Evolutionary conservation across 441 rosid species (phyloP), one percentile per base, ranked within the genome.

Genomic region (Omphalea diandra): DNA sequence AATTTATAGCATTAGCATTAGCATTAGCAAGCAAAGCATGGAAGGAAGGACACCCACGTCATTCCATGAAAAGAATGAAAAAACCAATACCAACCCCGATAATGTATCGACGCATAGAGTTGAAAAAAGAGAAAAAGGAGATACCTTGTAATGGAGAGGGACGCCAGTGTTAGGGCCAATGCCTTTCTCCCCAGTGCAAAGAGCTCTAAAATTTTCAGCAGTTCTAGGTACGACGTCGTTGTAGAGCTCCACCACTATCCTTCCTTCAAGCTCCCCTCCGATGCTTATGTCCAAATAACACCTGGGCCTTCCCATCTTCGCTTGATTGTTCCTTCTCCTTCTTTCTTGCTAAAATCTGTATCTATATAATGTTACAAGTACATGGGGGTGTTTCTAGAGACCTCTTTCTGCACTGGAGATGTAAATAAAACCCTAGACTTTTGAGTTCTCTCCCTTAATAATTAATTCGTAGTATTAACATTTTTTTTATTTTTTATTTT

Each of bases 171-270:
- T 74, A n/a, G 95, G 88, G 5, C 91, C 99, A 75, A 88, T 69
- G 84, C 97, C 98, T 76, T 86, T 95, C 75, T 93, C 92, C 0
- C 98, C 97, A 33, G 95, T 89, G 68, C 99, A 95, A 41, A 95
- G 93, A 44, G 96, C 89, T 65, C 99, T 82, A 79, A 93, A 95
- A 80, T 95, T 95, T 73, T 88, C 92, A 1, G 95, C 95, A 24
- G 99, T 95, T 73, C 75, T 90, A 29, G 98, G 99, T 22, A 93
- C 96, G 50, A 90, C 87, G 76, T 95, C 97, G 74, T 79, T 78
- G 82, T 66, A 89, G 57, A 95, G 96, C 85, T 95, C 98, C 49
- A 86, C 83, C 10, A 93, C 83, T n/a, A 93, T 85, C 79, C 99
- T 87, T 7, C 99, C 99, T 79, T 92, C 98, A 5, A 93, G 86